These are phyloP conservation scores for Isoetes taiwanensis DNA, from an alignment of 75 land plant genomes.

Conservation along the genomic window DNA sequence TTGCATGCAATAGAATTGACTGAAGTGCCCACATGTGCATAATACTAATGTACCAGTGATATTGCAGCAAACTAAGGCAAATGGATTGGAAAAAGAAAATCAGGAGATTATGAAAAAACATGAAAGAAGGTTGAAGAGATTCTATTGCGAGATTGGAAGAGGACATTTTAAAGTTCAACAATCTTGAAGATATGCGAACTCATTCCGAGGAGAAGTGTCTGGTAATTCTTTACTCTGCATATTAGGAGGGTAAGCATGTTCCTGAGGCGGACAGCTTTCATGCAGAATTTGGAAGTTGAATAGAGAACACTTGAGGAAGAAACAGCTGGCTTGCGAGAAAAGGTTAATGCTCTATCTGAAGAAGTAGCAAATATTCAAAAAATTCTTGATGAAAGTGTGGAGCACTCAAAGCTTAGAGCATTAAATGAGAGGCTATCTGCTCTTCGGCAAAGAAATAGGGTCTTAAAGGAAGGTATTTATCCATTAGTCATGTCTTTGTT, in stretches of 20 bases:
- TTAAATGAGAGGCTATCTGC: constrained; percentile 8
- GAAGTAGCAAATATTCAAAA: constrained; percentile 7
- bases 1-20: neutral
- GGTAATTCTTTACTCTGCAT: constrained; percentile 5
- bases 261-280: neutral
- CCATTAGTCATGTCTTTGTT: neutral
- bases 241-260: neutral
- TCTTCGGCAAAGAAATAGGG: constrained; percentile 8
- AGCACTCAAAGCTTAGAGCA: constrained; percentile 13
- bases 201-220: constrained; percentile 13
- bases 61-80: too few species aligned
- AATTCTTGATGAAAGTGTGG: constrained; percentile 4
- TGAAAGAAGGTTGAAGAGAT: neutral
- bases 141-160: constrained; percentile 6
- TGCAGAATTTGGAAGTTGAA: constrained; percentile 16
- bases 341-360: constrained; percentile 13
- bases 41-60: neutral
- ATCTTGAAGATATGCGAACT: constrained; percentile 13
- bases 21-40: neutral
- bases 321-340: constrained; percentile 8
- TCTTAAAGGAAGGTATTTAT: constrained; percentile 16
- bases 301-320: constrained; percentile 11
- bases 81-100: constrained; percentile 13
- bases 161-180: constrained; percentile 11
- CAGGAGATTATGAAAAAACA: constrained; percentile 13